Percentiles rank a stretch among this genome's conserved stretches.
Evolutionary conservation across 2,329 filamentous ascomycete species (phyloP).

Genomic region (Exophiala alcalophila): DNA sequence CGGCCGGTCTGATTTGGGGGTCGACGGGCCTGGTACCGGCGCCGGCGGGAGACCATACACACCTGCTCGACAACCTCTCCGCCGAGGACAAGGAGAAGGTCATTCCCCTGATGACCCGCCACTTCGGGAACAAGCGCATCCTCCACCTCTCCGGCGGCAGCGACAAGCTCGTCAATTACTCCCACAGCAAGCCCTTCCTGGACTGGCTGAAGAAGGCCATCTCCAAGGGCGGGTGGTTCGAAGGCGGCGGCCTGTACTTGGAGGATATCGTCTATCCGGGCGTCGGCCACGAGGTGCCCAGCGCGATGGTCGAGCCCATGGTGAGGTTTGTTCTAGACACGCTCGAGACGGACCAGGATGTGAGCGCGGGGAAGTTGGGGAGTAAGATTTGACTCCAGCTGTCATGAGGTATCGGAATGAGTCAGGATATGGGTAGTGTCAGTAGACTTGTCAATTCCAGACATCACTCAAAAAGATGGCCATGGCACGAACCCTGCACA

Average conservation of each 20-base stretch:
- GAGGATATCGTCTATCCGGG: constrained; percentile 57
- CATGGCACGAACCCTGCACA: no score
- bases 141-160: constrained; percentile 53
- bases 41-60: constrained; percentile 32
- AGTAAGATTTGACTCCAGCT: constrained; percentile 24
- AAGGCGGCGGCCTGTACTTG: constrained; percentile 51
- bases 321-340: constrained; percentile 52
- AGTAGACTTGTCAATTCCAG: no score
- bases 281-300: constrained; percentile 59
- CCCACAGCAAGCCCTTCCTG: constrained; percentile 55
- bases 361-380: constrained; percentile 8
- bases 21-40: constrained; percentile 25
- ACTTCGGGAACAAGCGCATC: constrained; percentile 52
- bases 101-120: constrained; percentile 42
- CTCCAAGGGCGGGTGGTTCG: constrained; percentile 45
- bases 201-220: constrained; percentile 52
- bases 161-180: constrained; percentile 62
- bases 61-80: constrained; percentile 37
- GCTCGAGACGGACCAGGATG: constrained; percentile 31
- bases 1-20: constrained; percentile 63
- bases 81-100: constrained; percentile 45
- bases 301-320: constrained; percentile 55
- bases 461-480: no score
- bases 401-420: no score
- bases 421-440: no score